Evolutionary conservation across 805 yeast genomes (phyloP), one percentile per base, ranked within the genome.

Genomic region (Jamesozyma gamospora): DNA sequence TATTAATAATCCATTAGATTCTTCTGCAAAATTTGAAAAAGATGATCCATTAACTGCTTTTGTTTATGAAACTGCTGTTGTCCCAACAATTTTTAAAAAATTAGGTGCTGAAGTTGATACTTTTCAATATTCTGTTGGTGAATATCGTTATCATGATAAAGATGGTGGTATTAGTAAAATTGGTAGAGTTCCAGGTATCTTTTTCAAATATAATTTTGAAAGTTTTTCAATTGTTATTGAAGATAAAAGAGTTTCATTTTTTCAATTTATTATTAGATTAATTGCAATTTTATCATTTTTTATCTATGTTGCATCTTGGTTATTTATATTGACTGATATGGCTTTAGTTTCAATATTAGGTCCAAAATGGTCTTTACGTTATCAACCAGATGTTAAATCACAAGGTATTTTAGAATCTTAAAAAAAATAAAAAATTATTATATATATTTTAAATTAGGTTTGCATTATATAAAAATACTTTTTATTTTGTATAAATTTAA

Each of bases 271-370:
- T 8, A 75, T 86, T 10, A 73, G 88, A 48, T 62, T 88, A 36
- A 80, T 82, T 7, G 88, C 95, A 3, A 80, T 90, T 12, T 55
- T 79, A 16, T 95, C 96, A 12, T 96, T 96, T 11, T 61, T 86
- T 12, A 66, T 83, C 41, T 77, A 86, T 18, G 63, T 77, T 31
- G 80, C 80, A 0, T 73, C 79, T 14, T 85, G 87, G 77, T 31
- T 70, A 3, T 82, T 74, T 58, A 70, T 72, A 48, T 56, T 71
- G 4, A 53, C 70, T 18, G 94, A 83, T 48, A 70, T 69, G 48
- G 31, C 71, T n/a, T 52, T 81, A 28, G 52, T 66, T 6, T n/a
- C 69, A 2, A 32, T 69, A 0, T 70, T 76, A 50, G 94, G 94
- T 13, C 75, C 74, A 47, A 77, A 67, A 53, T 73, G 64, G 64